Evolutionary conservation across 495 filamentous ascomycete species (phyloP).

Genomic region (Neurospora tetrasperma): DNA sequence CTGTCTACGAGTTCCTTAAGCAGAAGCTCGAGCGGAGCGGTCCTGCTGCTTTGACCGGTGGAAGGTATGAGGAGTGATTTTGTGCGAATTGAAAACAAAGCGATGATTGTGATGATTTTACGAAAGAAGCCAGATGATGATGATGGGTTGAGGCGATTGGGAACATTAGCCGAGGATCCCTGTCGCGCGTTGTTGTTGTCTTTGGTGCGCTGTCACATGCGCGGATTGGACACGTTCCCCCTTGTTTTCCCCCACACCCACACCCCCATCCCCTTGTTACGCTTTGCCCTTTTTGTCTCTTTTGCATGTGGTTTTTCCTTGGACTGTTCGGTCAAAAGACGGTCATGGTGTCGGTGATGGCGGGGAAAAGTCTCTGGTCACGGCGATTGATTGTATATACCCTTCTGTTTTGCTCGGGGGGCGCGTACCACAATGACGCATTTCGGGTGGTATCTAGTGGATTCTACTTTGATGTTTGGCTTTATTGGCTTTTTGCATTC

Average conservation of each 20-base stretch:
- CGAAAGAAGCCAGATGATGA: not conserved
- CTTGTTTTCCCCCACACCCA: not conserved
- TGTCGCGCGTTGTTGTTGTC: not conserved
- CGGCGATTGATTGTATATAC: not conserved
- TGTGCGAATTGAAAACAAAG: not conserved
- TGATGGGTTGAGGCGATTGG: not conserved
- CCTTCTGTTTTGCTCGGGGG: not conserved
- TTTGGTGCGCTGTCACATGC: not conserved
- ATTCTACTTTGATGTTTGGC: not conserved
- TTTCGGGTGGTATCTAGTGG: not conserved
- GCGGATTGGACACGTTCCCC: not conserved
- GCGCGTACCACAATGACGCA: not conserved
- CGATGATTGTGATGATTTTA: not conserved
- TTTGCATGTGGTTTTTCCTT: not conserved
- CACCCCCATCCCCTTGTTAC: not conserved
- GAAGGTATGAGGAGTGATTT: conserved; percentile 59
- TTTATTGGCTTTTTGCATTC: not conserved
- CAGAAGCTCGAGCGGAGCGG: conserved; percentile 67
- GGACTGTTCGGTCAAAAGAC: not conserved
- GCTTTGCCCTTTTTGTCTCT: not conserved
- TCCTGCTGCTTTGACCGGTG: conserved; percentile 53
- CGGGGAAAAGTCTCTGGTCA: not conserved
- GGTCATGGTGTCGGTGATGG: not conserved
- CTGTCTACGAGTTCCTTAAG: conserved; percentile 88
- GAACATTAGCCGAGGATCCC: not conserved